Percentiles rank a stretch among this genome's conserved stretches.
phyloP scores from a whole-genome alignment of 192 early-diverging fungal species.

The Umbelopsis vinacea region DNA sequence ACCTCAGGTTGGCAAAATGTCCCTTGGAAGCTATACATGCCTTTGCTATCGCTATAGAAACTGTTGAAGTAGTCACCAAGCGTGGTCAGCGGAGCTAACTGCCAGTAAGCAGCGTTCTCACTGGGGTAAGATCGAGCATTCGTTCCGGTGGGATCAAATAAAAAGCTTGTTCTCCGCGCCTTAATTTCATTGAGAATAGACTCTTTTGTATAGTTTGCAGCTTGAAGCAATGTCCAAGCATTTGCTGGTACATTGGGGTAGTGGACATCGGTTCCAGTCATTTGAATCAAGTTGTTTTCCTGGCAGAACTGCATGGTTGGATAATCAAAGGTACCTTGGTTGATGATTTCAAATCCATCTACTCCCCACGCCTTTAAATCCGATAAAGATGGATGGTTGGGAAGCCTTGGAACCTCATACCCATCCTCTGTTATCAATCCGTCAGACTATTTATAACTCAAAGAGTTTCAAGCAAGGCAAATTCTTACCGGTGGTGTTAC shows the following conservation, averaged over 20 bases:
- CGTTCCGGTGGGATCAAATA: slow-evolving; percentile 71
- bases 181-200: slow-evolving; percentile 63
- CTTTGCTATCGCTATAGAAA: slow-evolving; percentile 62
- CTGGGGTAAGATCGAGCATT: slow-evolving; percentile 47
- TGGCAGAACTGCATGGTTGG: slow-evolving; percentile 58
- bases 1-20: slow-evolving; percentile 64
- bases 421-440: slow-evolving; percentile 45
- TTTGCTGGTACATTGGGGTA: slow-evolving; percentile 58
- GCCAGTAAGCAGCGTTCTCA: slow-evolving; percentile 37
- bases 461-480: neutral
- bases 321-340: slow-evolving; percentile 63
- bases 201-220: slow-evolving; percentile 44
- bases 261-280: slow-evolving; percentile 73
- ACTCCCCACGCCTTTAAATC: slow-evolving; percentile 67
- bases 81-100: slow-evolving; percentile 54
- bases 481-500: slow-evolving; percentile 58
- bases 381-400: slow-evolving; percentile 63
- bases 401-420: slow-evolving; percentile 59
- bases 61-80: slow-evolving; percentile 61
- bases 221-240: slow-evolving; percentile 65
- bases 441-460: neutral
- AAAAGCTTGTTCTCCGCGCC: slow-evolving; percentile 61
- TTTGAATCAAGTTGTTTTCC: slow-evolving; percentile 51
- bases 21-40: slow-evolving; percentile 75
- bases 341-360: slow-evolving; percentile 72